Conservation (phyloP, 2,329 filamentous ascomycete species). For the Fusarium verrucosum region DNA sequence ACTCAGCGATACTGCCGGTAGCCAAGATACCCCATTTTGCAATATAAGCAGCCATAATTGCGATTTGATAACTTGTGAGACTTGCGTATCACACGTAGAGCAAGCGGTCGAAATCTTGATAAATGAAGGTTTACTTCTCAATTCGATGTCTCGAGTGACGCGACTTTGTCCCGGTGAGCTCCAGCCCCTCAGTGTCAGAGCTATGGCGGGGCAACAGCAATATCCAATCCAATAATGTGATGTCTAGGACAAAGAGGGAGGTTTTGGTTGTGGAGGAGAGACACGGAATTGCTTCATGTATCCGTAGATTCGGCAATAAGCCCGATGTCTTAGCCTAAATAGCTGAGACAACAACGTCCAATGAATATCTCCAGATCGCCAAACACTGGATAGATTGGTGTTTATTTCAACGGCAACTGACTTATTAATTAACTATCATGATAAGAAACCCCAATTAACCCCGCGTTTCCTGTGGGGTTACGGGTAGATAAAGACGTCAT, state of each 20-base stretch:
- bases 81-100: background rate
- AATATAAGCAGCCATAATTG: constrained; percentile 58
- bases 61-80: constrained; percentile 7
- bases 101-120: background rate
- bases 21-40: constrained; percentile 70
- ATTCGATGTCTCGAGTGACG: constrained; percentile 12
- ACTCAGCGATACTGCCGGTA: constrained; percentile 67
- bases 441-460: background rate
- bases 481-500: background rate
- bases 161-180: constrained; percentile 20
- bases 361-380: background rate
- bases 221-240: constrained; percentile 11
- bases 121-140: background rate
- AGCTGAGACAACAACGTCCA: background rate
- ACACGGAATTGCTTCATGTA: constrained; percentile 22
- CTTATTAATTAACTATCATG: background rate
- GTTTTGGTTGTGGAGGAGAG: constrained; percentile 6
- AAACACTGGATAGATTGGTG: background rate
- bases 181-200: constrained; percentile 30
- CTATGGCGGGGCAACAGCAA: constrained; percentile 21
- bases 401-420: background rate
- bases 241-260: background rate
- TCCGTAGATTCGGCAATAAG: constrained; percentile 10
- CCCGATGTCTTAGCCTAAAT: constrained; percentile 5
- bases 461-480: background rate